phyloP scores from a whole-genome alignment of 2,329 filamentous ascomycete genomes.

The Knoxdaviesia capensis region DNA sequence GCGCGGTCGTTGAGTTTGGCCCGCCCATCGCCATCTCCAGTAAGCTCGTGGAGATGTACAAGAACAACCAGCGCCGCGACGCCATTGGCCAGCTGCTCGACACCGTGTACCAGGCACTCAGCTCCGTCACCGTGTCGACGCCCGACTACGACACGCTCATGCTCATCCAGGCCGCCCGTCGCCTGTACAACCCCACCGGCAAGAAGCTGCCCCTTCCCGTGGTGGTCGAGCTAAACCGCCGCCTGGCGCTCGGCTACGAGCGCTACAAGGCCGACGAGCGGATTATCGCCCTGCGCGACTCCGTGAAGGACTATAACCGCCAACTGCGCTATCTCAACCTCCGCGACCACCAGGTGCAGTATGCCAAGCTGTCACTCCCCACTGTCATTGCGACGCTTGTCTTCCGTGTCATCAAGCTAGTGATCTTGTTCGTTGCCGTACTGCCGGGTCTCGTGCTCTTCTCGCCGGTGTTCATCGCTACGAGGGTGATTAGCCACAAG shows the following conservation, averaged over 20 bases:
- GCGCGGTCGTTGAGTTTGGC: slow-evolving; percentile 90
- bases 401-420: slow-evolving; percentile 61
- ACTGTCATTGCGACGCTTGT: slow-evolving; percentile 59
- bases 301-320: slow-evolving; percentile 70
- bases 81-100: slow-evolving; percentile 74
- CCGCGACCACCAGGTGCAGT: slow-evolving; percentile 85
- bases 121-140: slow-evolving; percentile 75
- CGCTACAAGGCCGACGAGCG: slow-evolving; percentile 81
- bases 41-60: slow-evolving; percentile 72
- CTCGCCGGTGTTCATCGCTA: slow-evolving; percentile 67
- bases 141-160: slow-evolving; percentile 94
- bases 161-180: slow-evolving; percentile 84
- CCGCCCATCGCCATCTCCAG: slow-evolving; percentile 67
- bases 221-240: slow-evolving; percentile 83
- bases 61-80: slow-evolving; percentile 62
- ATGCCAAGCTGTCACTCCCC: slow-evolving; percentile 62
- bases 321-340: slow-evolving; percentile 71
- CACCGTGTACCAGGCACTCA: slow-evolving; percentile 66
- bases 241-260: slow-evolving; percentile 77
- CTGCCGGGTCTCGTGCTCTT: slow-evolving; percentile 78
- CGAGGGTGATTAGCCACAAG: slow-evolving; percentile 61
- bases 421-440: slow-evolving; percentile 58
- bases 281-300: slow-evolving; percentile 53
- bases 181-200: slow-evolving; percentile 83
- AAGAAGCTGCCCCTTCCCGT: slow-evolving; percentile 84